Evolutionary conservation across 1,284 basidiomycete genomes (phyloP).

Genomic region (Wolfiporia cocos): DNA sequence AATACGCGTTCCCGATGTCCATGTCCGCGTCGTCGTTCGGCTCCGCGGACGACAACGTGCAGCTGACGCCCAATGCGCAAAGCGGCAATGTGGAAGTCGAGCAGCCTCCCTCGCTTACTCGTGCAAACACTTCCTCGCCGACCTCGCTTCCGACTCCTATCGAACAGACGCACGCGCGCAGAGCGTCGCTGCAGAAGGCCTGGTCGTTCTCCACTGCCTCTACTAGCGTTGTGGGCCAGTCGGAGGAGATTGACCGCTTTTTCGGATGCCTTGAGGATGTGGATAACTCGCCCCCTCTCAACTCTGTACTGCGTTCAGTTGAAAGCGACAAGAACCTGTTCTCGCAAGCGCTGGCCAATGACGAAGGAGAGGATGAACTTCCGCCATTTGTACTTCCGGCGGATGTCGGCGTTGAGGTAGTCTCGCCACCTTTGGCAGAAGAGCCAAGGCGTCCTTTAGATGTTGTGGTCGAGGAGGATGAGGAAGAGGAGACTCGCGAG

Average conservation of each 20-base stretch:
- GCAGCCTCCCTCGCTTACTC: constrained; percentile 16
- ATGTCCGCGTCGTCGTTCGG: constrained; percentile 43
- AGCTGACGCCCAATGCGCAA: constrained; percentile 27
- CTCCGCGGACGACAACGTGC: constrained; percentile 44
- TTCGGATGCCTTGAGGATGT: constrained; percentile 67
- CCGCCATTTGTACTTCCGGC: constrained; percentile 46
- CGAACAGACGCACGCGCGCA: constrained; percentile 26
- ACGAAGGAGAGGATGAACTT: constrained; percentile 33
- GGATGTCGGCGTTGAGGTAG: constrained; percentile 45
- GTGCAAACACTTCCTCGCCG: constrained; percentile 26
- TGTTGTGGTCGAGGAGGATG: constrained; percentile 40
- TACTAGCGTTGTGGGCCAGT: constrained; percentile 16
- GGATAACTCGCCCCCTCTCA: constrained; percentile 40
- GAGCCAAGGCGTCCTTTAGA: constrained; percentile 22
- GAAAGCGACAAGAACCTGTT: constrained; percentile 56
- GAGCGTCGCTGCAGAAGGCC: constrained; percentile 49
- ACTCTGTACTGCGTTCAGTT: constrained; percentile 26
- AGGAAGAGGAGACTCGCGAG: constrained; percentile 33
- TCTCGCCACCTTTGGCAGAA: constrained; percentile 15
- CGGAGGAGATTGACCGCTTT: constrained; percentile 58
- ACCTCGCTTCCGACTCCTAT: constrained; percentile 25
- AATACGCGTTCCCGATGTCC: constrained; percentile 32
- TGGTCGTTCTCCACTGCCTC: constrained; percentile 62
- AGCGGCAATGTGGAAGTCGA: constrained; percentile 13
- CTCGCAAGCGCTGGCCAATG: constrained; percentile 39